Percentiles rank a stretch among this genome's conserved stretches.
Evolutionary conservation across 257 asterid species (phyloP).

Genomic region (Catharanthus roseus): DNA sequence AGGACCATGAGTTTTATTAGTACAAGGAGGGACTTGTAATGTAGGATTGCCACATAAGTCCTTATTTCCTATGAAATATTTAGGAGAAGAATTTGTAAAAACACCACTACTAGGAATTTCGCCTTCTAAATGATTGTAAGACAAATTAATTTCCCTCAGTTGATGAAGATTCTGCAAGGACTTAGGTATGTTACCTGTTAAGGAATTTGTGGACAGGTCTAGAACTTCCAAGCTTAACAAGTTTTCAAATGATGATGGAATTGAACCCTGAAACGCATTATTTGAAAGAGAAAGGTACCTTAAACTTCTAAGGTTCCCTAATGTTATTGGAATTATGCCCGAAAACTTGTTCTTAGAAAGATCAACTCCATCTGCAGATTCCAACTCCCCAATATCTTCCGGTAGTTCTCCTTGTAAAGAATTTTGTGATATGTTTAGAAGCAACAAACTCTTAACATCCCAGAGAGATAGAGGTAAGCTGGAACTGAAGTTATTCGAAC

Average conservation of each 20-base stretch:
- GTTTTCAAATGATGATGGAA: conserved; percentile 27
- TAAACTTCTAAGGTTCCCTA: conserved; percentile 24
- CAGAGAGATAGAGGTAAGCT: conserved; percentile 31
- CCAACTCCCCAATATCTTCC: conserved; percentile 24
- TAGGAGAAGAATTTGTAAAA: conserved; percentile 27
- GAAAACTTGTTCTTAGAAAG: conserved; percentile 29
- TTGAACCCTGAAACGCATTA: conserved; percentile 30
- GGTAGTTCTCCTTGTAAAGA: conserved; percentile 32
- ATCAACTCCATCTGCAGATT: conserved; percentile 23
- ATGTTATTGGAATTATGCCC: conserved; percentile 27
- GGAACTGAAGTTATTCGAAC: conserved; percentile 16
- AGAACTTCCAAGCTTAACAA: conserved; percentile 9
- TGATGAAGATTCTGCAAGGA: conserved; percentile 8
- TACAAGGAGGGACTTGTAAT: not conserved
- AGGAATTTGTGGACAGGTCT: conserved; percentile 5
- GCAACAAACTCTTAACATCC: conserved; percentile 24
- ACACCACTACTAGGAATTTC: conserved; percentile 31
- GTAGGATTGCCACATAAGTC: conserved; percentile 2
- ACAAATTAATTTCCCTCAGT: conserved; percentile 5
- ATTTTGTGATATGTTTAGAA: conserved; percentile 28
- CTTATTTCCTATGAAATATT: conserved; percentile 20
- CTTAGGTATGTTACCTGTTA: conserved; percentile 1
- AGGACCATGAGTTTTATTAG: conserved; percentile 1
- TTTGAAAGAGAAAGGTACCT: conserved; percentile 28
- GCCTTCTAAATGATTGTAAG: conserved; percentile 24